Conservation (phyloP, 352 stramenopile species). For the Globisporangium paroecandrum region DNA sequence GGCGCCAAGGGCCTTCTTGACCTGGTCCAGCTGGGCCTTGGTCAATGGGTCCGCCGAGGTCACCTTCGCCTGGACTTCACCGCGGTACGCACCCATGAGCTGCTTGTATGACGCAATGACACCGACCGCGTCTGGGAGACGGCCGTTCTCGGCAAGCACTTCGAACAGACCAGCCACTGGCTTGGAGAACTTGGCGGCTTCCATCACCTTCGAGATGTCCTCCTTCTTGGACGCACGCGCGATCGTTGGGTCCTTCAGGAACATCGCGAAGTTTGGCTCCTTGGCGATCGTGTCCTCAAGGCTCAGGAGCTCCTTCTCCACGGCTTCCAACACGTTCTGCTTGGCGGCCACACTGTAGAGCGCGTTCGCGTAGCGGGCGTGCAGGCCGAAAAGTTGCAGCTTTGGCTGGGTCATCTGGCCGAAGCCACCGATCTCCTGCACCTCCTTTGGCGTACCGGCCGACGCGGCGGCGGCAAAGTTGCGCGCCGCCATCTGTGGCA, state of each 20-base stretch:
- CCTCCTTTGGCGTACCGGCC: slow-evolving; percentile 35
- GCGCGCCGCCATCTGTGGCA: slow-evolving; percentile 31
- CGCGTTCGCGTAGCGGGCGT: slow-evolving; percentile 96
- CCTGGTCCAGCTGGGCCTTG: slow-evolving; percentile 90
- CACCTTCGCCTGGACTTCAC: slow-evolving; percentile 95
- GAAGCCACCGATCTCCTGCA: slow-evolving; percentile 69
- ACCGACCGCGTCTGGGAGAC: slow-evolving; percentile 85
- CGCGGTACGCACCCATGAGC: slow-evolving; percentile 95
- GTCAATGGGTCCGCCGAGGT: slow-evolving; percentile 93
- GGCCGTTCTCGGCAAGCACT: slow-evolving; percentile 95
- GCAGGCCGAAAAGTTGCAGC: slow-evolving; percentile 95
- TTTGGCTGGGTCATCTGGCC: slow-evolving; percentile 83
- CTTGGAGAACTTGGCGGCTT: slow-evolving; percentile 90
- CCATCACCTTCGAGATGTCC: slow-evolving; percentile 88
- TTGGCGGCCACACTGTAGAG: slow-evolving; percentile 94
- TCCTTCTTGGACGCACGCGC: slow-evolving; percentile 92
- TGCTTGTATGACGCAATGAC: slow-evolving; percentile 90
- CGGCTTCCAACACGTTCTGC: slow-evolving; percentile 72
- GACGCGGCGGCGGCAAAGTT: slow-evolving; percentile 34
- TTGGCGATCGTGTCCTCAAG: slow-evolving; percentile 80
- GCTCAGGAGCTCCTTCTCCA: slow-evolving; percentile 88
- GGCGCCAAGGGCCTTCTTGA: slow-evolving; percentile 91
- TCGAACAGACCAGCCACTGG: slow-evolving; percentile 95
- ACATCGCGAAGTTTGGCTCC: slow-evolving; percentile 89
- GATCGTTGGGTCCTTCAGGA: slow-evolving; percentile 97